Evolutionary conservation across 202 grass and related monocot genomes (phyloP), one percentile per base, ranked within the genome.

Genomic region (Schoenoplectus triqueter): DNA sequence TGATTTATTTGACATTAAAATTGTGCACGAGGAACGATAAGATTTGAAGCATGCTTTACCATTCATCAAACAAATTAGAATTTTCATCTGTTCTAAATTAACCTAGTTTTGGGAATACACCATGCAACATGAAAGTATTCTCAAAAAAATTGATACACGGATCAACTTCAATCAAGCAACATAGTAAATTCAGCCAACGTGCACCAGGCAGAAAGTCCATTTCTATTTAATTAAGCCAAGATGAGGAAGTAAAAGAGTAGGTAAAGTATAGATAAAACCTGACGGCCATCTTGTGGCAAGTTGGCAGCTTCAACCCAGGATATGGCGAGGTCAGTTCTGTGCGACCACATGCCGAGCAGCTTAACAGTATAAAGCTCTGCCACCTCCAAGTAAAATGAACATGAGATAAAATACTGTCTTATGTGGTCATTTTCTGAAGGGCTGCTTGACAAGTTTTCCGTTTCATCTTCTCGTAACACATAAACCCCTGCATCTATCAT

Each of bases 311-410:
- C 70, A 60, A 74, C 81, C 93, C 96, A 99, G 67, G 90, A 90
- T 14, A 94, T 86, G 51, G 96, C 96, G 81, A 63, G 74, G 69
- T 88, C 84, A 77, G 22, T 84, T 62, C 91, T 71, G 85, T 65
- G 49, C 48, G 91, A 92, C 78, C 88, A 80, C 82, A 83, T 88
- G 71, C 90, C 64, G 63, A 99, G 91, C 46, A 92, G 80, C 85
- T 88, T 89, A 87, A 99, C 75, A 56, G 90, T 87, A 70, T 98
- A 98, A 82, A 95, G 48, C 71, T 95, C 86, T 31, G 87, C 90
- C 67, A 98, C 86, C 78, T 95, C 88, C 44, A 94, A 76, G 83
- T 95, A 98, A 47, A 86, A 69, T 69, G 89, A 73, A 83, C 54
- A 14, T 82, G 84, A 31, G 74, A 98, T 87, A 62, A 82, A 56